Evolutionary conservation across 495 filamentous ascomycete species (phyloP).

Genomic region (Daldinia loculata): DNA sequence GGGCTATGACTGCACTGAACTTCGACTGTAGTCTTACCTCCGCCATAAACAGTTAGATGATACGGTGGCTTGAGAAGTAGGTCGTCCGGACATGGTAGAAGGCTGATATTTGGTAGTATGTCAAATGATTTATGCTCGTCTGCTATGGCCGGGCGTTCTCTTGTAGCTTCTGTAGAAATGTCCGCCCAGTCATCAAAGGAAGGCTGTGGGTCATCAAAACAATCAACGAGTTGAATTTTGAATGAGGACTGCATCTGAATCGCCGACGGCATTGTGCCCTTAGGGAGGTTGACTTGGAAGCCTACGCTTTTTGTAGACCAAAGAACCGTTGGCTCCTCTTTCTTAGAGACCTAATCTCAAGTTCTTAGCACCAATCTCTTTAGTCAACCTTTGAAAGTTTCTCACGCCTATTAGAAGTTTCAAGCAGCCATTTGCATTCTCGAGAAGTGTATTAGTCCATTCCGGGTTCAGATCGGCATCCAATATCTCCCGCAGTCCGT

Average conservation of each 20-base stretch:
- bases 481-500: constrained; percentile 44
- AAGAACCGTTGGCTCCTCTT: constrained; percentile 16
- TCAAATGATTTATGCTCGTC: constrained; percentile 17
- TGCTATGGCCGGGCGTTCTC: constrained; percentile 35
- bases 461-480: constrained; percentile 45
- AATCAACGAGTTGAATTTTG: constrained; percentile 35
- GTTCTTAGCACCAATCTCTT: neutral
- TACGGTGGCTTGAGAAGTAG: constrained; percentile 53
- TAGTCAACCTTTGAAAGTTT: neutral
- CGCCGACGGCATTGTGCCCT: constrained; percentile 28
- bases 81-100: constrained; percentile 49
- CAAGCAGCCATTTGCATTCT: constrained; percentile 37
- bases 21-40: constrained; percentile 31
- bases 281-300: constrained; percentile 49
- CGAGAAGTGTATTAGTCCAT: constrained; percentile 47
- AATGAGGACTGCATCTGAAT: constrained; percentile 46
- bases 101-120: constrained; percentile 44
- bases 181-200: constrained; percentile 48
- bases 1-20: constrained; percentile 53
- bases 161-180: constrained; percentile 40
- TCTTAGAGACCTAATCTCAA: constrained; percentile 2
- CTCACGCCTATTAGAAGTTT: constrained; percentile 46
- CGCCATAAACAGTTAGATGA: constrained; percentile 44
- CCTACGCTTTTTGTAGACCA: constrained; percentile 40
- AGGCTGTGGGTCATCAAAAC: constrained; percentile 40